Evolutionary conservation across 164 flowering plant species (phyloP).

Genomic region (Vitis rupestris): DNA sequence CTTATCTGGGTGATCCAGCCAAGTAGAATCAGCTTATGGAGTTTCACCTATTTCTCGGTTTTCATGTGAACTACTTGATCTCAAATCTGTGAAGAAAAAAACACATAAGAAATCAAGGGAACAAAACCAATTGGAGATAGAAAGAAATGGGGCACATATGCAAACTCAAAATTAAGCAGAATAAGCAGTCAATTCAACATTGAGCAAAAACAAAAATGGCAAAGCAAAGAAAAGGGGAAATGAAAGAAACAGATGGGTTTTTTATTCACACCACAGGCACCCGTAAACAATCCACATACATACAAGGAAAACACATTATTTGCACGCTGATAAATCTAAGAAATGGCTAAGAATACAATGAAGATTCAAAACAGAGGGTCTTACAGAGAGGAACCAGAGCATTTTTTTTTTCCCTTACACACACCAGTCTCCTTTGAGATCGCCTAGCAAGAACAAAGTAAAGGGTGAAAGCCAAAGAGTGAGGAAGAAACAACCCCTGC

Average conservation of each 20-base stretch:
- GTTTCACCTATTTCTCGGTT: no score
- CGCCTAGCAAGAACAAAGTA: neutral
- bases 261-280: constrained; percentile 38
- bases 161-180: no score
- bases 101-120: no score
- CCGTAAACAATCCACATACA: constrained; percentile 36
- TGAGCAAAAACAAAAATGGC: no score
- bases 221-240: neutral
- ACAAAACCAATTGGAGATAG: no score
- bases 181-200: no score
- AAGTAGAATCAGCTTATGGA: no score
- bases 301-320: constrained; percentile 34
- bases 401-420: constrained; percentile 4
- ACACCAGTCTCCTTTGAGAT: constrained; percentile 18
- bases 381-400: constrained; percentile 20
- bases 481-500: constrained; percentile 10
- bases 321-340: constrained; percentile 30
- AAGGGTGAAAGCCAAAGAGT: constrained; percentile 6
- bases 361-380: constrained; percentile 20
- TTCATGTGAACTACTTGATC: no score
- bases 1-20: no score
- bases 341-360: constrained; percentile 27
- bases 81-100: no score
- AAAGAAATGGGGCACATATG: no score
- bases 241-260: constrained; percentile 24